These are phyloP conservation scores for Hymenoscyphus albidus DNA, from an alignment of 2,329 filamentous ascomycete genomes.

Conservation along the genomic window DNA sequence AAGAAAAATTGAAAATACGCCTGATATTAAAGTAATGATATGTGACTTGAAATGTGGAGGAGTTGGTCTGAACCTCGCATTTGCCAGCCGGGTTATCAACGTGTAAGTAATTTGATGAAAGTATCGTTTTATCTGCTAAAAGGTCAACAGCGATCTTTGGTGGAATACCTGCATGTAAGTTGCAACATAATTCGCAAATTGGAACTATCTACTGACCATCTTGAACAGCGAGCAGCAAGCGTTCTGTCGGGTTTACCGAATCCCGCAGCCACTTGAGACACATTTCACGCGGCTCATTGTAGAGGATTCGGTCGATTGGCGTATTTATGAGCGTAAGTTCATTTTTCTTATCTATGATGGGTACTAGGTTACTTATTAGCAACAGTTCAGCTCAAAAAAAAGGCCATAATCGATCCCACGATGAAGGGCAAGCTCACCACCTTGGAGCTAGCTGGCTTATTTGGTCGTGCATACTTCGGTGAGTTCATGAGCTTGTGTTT, in stretches of 20 bases:
- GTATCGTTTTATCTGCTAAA: too few species aligned
- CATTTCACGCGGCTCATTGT: slow-evolving; percentile 1
- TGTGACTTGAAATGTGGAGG: slow-evolving; percentile 53
- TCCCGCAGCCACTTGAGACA: not conserved
- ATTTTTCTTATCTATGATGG: too few species aligned
- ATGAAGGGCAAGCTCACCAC: not conserved
- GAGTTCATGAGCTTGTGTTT: too few species aligned
- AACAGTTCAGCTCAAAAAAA: not conserved
- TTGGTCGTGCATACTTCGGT: too few species aligned
- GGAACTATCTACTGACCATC: too few species aligned
- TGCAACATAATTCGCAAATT: too few species aligned
- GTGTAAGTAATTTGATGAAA: not conserved
- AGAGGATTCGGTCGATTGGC: not conserved
- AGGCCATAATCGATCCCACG: not conserved
- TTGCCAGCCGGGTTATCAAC: slow-evolving; percentile 41
- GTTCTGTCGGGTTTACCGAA: not conserved
- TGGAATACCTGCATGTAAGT: slow-evolving; percentile 12
- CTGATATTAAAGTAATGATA: slow-evolving; percentile 40
- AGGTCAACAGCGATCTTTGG: slow-evolving; percentile 3
- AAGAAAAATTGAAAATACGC: slow-evolving; percentile 39
- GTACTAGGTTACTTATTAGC: too few species aligned
- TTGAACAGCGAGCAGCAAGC: not conserved
- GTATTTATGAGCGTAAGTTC: not conserved
- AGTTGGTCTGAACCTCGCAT: slow-evolving; percentile 48
- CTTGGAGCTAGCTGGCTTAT: too few species aligned